Conservation (phyloP, 2,329 filamentous ascomycete species). For the Fusarium brevicatenulatum region DNA sequence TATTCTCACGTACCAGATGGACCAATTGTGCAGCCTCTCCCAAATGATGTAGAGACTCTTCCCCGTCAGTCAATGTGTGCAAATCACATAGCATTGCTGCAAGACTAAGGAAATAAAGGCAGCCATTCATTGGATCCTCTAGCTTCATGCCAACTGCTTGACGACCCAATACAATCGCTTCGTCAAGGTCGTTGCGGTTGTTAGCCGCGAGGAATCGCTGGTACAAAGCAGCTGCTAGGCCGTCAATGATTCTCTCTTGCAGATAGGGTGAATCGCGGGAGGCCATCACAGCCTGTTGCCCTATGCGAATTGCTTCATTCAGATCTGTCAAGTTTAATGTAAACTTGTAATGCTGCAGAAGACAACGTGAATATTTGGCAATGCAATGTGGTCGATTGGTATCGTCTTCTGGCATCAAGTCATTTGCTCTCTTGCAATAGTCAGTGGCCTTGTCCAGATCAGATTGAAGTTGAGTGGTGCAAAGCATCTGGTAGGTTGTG, state of each 20-base stretch:
- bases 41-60: not conserved
- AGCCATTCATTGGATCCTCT: not conserved
- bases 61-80: not conserved
- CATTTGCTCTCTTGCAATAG: not conserved
- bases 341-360: not conserved
- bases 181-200: not conserved
- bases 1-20: not conserved
- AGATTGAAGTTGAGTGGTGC: not conserved
- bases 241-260: not conserved
- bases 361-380: not conserved
- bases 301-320: not conserved
- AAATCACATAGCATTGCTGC: not conserved
- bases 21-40: not conserved
- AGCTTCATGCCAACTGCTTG: not conserved
- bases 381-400: not conserved
- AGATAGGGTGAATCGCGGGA: not conserved
- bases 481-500: not conserved
- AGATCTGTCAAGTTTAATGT: not conserved
- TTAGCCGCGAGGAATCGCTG: not conserved
- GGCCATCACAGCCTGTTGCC: not conserved
- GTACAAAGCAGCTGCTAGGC: not conserved
- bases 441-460: not conserved
- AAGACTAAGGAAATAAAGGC: not conserved
- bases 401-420: not conserved
- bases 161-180: not conserved